Evolutionary conservation across 768 basidiomycete species (phyloP), one percentile per base, ranked within the genome.

Genomic region (Scleroderma bovista): DNA sequence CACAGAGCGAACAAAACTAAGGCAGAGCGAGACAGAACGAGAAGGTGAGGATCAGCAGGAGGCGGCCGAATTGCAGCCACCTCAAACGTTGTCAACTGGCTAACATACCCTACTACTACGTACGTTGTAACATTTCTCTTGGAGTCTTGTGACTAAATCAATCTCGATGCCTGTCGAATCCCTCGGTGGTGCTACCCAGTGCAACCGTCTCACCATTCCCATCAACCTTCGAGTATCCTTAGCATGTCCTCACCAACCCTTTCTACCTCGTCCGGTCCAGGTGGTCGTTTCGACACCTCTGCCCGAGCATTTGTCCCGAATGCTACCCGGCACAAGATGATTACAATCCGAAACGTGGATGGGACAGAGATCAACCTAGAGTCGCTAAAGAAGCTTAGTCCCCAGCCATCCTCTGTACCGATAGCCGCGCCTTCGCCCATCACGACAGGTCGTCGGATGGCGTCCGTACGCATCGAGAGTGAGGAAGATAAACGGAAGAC

Each of bases 261-360:
- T 2, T 77, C 81, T 1, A 71, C 81, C 2, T 62, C 75, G 8
- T 67, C 70, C 22, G 67, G 64, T 45, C 72, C 75, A 19, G 57
- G 69, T 17, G 55, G 53, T 26, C 74, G 77, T 12, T 72, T 89
- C 44, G 87, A 83, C 59, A 77, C 79, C 3, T 74, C 73, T 59
- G 86, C 88, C 3, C 75, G 67, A 50, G 60, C 84, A 3, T 91
- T 90, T 61, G 80, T 88, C 16, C 88, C 88, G 6, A 65, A 59
- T 31, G 62, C 69, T 24, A 57, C 67, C 11, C 69, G 73, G 11
- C 51, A 66, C 34, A 56, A 64, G 48, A 76, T 74, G 59, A 71
- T 80, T 36, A 77, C 79, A 29, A 72, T 88, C 51, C 88, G 85
- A 68, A 78, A 70, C 48, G 69, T 76, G 37, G 79, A 83, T 39